phyloP scores from a whole-genome alignment of 1,139 yeast genomes.

The Geotrichum citri-aurantii region DNA sequence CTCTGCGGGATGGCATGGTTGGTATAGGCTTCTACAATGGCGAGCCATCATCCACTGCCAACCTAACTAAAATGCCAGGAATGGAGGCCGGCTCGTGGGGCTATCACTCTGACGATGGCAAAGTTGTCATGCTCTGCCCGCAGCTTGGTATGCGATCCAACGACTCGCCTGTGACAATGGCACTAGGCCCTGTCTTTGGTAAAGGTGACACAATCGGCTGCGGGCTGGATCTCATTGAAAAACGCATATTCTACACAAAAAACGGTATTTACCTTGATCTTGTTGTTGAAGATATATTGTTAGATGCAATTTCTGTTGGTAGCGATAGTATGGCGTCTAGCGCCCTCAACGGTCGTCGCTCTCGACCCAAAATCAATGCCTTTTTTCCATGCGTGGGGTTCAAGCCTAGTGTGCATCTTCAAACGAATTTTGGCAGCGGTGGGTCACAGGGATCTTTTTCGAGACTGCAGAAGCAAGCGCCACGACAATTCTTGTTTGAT shows the following conservation, averaged over 20 bases:
- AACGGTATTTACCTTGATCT: conserved; percentile 58
- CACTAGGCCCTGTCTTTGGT: conserved; percentile 35
- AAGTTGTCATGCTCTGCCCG: conserved; percentile 28
- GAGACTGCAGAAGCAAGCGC: conserved; percentile 26
- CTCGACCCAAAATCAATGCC: conserved; percentile 26
- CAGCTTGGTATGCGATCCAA: conserved; percentile 33
- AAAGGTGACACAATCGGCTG: conserved; percentile 70
- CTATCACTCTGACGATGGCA: conserved; percentile 54
- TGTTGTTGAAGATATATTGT: background rate
- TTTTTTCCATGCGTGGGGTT: conserved; percentile 48
- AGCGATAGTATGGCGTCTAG: background rate
- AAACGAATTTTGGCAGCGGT: conserved; percentile 62
- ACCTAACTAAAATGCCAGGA: conserved; percentile 40
- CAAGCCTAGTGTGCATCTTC: conserved; percentile 43
- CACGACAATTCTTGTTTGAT: conserved; percentile 54
- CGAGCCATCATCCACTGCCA: conserved; percentile 23
- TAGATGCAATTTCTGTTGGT: background rate
- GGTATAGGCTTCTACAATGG: conserved; percentile 35
- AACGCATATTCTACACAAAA: conserved; percentile 67
- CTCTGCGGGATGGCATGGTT: conserved; percentile 24
- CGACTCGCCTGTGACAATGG: background rate
- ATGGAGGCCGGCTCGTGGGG: conserved; percentile 49
- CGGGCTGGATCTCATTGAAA: conserved; percentile 66
- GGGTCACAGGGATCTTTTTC: background rate
- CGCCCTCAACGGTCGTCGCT: background rate